A percentile compares a stretch with the other conserved stretches of the same genome.
phyloP scores from a whole-genome alignment of 1,139 yeast genomes.

The Sugiyamaella castrensis region DNA sequence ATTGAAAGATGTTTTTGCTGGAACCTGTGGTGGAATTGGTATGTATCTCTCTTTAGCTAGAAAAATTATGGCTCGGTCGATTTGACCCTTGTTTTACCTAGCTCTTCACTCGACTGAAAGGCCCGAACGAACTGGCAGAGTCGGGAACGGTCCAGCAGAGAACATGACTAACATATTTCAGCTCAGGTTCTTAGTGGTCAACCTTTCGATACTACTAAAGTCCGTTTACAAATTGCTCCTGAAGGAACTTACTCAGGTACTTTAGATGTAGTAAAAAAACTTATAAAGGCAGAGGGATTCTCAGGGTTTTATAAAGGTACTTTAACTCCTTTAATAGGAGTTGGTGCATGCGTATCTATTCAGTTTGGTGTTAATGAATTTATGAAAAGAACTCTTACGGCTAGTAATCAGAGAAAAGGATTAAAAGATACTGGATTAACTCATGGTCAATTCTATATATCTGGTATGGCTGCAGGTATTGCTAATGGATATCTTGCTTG shows the following conservation, averaged over 20 bases:
- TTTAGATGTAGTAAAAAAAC: slow-evolving; percentile 66
- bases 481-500: slow-evolving; percentile 85
- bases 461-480: slow-evolving; percentile 87
- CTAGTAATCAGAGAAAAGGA: slow-evolving; percentile 43
- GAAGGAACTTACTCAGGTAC: slow-evolving; percentile 75
- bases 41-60: no score
- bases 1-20: slow-evolving; percentile 77
- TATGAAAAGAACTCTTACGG: slow-evolving; percentile 72
- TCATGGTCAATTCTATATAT: slow-evolving; percentile 61
- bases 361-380: slow-evolving; percentile 88
- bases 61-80: background rate
- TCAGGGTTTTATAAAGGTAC: slow-evolving; percentile 89
- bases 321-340: slow-evolving; percentile 79
- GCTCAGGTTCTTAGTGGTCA: slow-evolving; percentile 96
- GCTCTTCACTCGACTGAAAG: no score
- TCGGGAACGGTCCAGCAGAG: no score
- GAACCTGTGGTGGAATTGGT: slow-evolving; percentile 83
- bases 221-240: slow-evolving; percentile 81
- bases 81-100: no score
- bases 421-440: slow-evolving; percentile 38
- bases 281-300: slow-evolving; percentile 72
- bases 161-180: slow-evolving; percentile 10
- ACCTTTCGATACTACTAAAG: slow-evolving; percentile 94
- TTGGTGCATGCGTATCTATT: slow-evolving; percentile 89
- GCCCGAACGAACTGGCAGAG: no score